Evolutionary conservation across 768 basidiomycete genomes (phyloP).

Genomic region (Kwoniella sp.): DNA sequence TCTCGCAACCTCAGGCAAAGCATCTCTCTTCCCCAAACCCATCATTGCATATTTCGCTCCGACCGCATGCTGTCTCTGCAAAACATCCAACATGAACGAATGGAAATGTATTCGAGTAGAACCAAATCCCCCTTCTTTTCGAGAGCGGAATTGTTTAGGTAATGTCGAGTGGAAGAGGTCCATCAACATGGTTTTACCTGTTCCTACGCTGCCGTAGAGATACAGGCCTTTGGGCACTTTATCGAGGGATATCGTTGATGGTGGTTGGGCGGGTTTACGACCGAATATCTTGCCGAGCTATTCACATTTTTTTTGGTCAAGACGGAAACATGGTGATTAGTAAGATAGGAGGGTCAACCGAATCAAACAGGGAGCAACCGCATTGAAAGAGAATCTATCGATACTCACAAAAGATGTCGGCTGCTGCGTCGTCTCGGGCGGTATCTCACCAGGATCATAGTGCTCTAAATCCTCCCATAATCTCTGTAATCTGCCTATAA

Average conservation of each 20-base stretch:
- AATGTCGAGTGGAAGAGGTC: constrained; percentile 90
- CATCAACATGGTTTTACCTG: constrained; percentile 97
- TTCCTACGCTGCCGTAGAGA: constrained; percentile 94
- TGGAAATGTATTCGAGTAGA: constrained; percentile 85
- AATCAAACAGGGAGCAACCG: too few species aligned
- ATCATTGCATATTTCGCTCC: constrained; percentile 44
- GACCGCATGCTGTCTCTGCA: constrained; percentile 66
- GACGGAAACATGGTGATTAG: background rate
- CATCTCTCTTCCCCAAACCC: constrained; percentile 72
- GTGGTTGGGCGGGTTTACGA: constrained; percentile 16
- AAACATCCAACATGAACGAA: constrained; percentile 98
- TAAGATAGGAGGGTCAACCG: too few species aligned
- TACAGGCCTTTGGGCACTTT: constrained; percentile 82
- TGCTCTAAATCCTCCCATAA: constrained; percentile 70
- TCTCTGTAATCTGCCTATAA: constrained; percentile 77
- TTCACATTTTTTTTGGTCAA: background rate
- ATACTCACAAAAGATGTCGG: constrained; percentile 44
- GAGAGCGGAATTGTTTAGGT: constrained; percentile 38
- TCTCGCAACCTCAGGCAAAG: constrained; percentile 81
- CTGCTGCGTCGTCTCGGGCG: constrained; percentile 44
- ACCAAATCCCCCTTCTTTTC: constrained; percentile 27
- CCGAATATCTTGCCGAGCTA: constrained; percentile 42
- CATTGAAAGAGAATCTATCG: too few species aligned
- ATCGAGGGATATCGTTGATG: constrained; percentile 57
- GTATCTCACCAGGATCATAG: constrained; percentile 72